Evolutionary conservation across 2,329 filamentous ascomycete species (phyloP).

Genomic region (Emergomyces orientalis): DNA sequence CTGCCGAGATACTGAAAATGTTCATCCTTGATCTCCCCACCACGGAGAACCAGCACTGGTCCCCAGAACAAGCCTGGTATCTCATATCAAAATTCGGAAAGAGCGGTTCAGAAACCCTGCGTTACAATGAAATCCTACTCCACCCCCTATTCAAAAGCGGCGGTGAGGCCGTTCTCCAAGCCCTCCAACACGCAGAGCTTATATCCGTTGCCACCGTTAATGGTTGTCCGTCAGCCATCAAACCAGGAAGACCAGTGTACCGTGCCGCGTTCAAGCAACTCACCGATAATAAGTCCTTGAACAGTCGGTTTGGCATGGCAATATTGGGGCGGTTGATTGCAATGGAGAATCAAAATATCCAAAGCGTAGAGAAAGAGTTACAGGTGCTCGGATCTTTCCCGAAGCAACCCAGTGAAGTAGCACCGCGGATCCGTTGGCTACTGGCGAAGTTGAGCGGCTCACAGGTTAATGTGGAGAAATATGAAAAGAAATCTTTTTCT

Average conservation of each 20-base stretch:
- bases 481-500: conserved; percentile 60
- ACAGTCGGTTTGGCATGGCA: conserved; percentile 62
- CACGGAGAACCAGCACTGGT: conserved; percentile 55
- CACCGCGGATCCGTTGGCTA: conserved; percentile 60
- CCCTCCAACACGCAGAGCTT: conserved; percentile 75
- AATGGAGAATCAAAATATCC: conserved; percentile 63
- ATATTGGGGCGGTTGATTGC: conserved; percentile 60
- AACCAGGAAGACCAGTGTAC: conserved; percentile 77
- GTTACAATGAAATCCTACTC: conserved; percentile 79
- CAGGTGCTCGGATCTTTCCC: conserved; percentile 59
- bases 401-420: conserved; percentile 59
- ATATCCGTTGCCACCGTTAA: conserved; percentile 64
- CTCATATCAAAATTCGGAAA: conserved; percentile 69
- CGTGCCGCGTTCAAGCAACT: conserved; percentile 69
- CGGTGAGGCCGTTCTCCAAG: conserved; percentile 67
- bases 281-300: conserved; percentile 61
- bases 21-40: conserved; percentile 61
- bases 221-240: conserved; percentile 69
- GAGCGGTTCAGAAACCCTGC: conserved; percentile 48
- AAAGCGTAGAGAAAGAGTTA: conserved; percentile 71
- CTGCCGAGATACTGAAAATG: conserved; percentile 86
- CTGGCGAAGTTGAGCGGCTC: conserved; percentile 62
- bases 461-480: conserved; percentile 63
- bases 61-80: conserved; percentile 79
- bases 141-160: conserved; percentile 63